Evolutionary conservation across 331 rosid species (phyloP).

Genomic region (Rhamnella rubrinervis): DNA sequence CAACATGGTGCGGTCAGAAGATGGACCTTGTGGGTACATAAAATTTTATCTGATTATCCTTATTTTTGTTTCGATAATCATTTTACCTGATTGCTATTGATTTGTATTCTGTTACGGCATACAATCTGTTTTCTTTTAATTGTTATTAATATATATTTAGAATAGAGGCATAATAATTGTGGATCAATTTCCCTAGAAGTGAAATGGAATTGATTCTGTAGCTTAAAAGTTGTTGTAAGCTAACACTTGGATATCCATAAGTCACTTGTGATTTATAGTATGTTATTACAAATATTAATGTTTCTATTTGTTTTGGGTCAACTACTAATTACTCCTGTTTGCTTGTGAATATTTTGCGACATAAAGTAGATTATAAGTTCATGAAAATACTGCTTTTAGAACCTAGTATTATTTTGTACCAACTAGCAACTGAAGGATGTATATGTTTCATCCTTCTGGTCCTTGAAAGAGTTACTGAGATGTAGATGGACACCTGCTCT

Average conservation of each 20-base stretch:
- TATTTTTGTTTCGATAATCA: not conserved
- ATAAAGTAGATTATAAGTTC: not conserved
- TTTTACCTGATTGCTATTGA: not conserved
- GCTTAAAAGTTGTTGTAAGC: not conserved
- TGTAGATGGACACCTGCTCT: not conserved
- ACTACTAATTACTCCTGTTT: not conserved
- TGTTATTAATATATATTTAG: not conserved
- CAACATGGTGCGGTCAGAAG: constrained; percentile 47
- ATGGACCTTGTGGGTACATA: constrained; percentile 80
- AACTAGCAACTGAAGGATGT: not conserved
- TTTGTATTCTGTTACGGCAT: not conserved
- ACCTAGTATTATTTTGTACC: too few relatives aligned
- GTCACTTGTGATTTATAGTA: not conserved
- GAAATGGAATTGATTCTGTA: not conserved
- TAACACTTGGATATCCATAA: too few relatives aligned
- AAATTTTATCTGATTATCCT: constrained; percentile 8
- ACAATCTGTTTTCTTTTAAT: not conserved
- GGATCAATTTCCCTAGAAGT: not conserved
- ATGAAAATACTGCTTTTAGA: too few relatives aligned
- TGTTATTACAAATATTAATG: not conserved
- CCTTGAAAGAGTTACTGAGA: not conserved
- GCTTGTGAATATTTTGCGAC: not conserved
- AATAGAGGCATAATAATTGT: not conserved
- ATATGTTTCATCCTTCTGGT: not conserved
- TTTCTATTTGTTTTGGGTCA: too few relatives aligned